Percentiles rank a stretch among this genome's conserved stretches.
Conservation (phyloP, 495 filamentous ascomycete species). For the Podospora conica region DNA sequence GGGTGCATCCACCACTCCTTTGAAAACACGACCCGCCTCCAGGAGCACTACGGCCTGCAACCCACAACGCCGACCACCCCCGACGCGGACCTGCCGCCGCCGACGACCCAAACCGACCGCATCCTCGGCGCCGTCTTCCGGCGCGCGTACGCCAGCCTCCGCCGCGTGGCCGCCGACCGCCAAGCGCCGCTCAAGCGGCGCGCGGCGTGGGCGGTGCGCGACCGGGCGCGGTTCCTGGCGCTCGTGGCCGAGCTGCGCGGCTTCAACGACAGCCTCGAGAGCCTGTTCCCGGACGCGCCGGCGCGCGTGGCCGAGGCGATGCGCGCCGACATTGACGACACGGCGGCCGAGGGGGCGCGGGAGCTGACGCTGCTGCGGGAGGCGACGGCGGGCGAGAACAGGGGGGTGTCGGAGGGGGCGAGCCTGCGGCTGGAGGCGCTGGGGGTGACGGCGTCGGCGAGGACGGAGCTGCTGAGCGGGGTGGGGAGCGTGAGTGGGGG, state of each 20-base stretch:
- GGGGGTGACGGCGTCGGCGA: slow-evolving; percentile 2
- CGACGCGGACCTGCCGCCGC: neutral
- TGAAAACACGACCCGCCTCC: neutral
- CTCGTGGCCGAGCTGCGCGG: neutral
- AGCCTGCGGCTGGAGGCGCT: neutral
- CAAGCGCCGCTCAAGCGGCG: neutral
- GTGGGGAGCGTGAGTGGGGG: neutral
- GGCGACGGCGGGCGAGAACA: slow-evolving; percentile 1
- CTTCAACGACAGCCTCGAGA: neutral
- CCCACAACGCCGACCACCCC: neutral
- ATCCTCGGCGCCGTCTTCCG: neutral
- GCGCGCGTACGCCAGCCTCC: neutral
- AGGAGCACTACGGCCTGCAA: slow-evolving; percentile 1
- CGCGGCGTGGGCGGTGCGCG: neutral
- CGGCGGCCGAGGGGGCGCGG: neutral
- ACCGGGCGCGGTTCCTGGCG: neutral
- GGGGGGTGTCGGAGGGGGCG: neutral
- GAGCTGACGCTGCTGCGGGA: neutral
- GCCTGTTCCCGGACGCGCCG: neutral
- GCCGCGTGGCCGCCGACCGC: neutral
- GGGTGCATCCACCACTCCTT: slow-evolving; percentile 1
- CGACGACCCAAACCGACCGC: neutral
- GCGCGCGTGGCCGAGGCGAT: neutral
- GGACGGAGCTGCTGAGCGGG: neutral
- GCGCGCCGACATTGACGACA: neutral